phyloP scores from a whole-genome alignment of 2,329 filamentous ascomycete species.

The Hymenotorrendiella dingleyae region DNA sequence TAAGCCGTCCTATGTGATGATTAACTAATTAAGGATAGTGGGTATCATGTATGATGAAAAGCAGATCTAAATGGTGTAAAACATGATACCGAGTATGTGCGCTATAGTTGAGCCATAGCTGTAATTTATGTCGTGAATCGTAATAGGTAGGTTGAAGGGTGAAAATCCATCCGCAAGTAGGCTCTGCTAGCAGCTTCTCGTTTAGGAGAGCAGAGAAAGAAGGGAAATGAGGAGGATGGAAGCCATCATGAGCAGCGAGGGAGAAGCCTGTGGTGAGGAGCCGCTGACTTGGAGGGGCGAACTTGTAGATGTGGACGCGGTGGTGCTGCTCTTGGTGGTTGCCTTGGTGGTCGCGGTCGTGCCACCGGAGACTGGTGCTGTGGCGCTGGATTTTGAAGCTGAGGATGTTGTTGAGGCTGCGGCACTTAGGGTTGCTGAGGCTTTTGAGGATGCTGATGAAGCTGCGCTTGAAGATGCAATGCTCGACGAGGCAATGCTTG shows the following conservation, averaged over 20 bases:
- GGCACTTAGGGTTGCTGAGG: neutral
- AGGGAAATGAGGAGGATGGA: slow-evolving; percentile 1
- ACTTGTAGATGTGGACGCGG: neutral
- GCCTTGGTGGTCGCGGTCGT: neutral
- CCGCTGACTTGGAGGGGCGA: slow-evolving; percentile 3
- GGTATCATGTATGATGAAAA: slow-evolving; percentile 1
- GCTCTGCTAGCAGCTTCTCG: too few species aligned
- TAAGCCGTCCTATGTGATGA: too few species aligned
- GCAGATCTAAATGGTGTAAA: neutral
- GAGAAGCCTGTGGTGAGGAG: neutral
- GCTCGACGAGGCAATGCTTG: neutral
- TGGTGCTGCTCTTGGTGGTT: neutral
- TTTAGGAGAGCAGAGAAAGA: slow-evolving; percentile 5
- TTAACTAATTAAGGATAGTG: too few species aligned
- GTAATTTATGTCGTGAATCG: slow-evolving; percentile 1
- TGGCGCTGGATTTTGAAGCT: neutral
- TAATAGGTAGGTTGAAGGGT: neutral
- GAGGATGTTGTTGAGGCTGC: neutral
- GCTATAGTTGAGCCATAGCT: neutral
- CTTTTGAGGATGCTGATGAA: neutral
- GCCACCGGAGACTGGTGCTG: neutral
- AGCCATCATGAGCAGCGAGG: neutral
- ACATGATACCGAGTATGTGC: slow-evolving; percentile 1
- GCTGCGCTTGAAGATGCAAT: neutral
- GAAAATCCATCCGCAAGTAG: neutral